Base-by-base conservation (phyloP, 306 rosid species). In the Prunus kanzakura region DNA sequence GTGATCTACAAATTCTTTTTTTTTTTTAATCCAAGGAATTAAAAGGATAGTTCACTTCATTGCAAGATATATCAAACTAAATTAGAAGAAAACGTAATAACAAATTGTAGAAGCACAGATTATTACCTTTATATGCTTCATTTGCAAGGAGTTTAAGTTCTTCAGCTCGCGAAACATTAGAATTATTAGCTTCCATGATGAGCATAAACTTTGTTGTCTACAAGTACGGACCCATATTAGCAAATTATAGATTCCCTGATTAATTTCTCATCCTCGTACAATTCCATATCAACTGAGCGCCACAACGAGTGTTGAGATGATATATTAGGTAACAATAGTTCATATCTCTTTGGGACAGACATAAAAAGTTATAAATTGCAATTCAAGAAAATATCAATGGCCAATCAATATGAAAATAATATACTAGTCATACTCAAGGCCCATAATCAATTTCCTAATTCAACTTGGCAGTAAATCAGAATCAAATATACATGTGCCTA, bases 71-170 rank as follows among this genome's bases (percentile, higher is more conserved):
- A 6, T 16, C n/a, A 50, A 20, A 43, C 11, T 49, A 43, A 41
- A 67, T 35, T 32, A 16, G 6, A 35, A 16, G 46, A 46, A 49
- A 72, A 49, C 30, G 32, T 18, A 54, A 64, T 14, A 56, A 69
- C 38, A 20, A 57, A 68, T 71, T 47, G 63, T 55, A 71, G 56
- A 75, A 51, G 64, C 70, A 76, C 79, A 64, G 45, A 61, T 60
- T 81, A 60, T 79, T 79, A 92, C 99, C 97, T 58, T 85, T 79
- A 82, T 90, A 95, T 76, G 97, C 97, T 77, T 89, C 88, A 75
- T 95, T 95, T 43, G 99, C 99, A 62, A 76, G 93, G 67, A 80
- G 27, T 71, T 95, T 96, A 78, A 89, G 29, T 85, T 92, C 92
- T 84, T 95, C 99, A 23, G 97, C 97, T 67, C 77, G 90, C 2